phyloP scores from a whole-genome alignment of 352 stramenopile species.

The Plasmopara viticola region DNA sequence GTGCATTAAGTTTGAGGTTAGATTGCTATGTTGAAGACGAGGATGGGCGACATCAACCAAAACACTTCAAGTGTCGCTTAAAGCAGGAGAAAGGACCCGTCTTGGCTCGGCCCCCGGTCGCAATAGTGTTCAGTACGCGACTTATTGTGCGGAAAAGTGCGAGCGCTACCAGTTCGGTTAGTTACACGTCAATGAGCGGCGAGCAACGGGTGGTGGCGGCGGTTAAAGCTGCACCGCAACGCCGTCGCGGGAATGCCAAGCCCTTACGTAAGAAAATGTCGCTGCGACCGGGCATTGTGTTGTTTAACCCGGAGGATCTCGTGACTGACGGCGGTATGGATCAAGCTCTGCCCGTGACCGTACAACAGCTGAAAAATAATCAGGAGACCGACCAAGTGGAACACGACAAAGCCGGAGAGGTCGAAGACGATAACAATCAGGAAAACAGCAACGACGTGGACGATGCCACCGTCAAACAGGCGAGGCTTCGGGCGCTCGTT shows the following conservation, averaged over 20 bases:
- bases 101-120: constrained; percentile 1
- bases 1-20: too few species aligned
- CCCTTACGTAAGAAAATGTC: constrained; percentile 15
- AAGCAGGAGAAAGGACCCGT: neutral
- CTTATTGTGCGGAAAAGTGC: constrained; percentile 16
- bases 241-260: constrained; percentile 9
- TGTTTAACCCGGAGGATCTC: constrained; percentile 50
- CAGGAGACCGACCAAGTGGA: constrained; percentile 13
- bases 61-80: neutral
- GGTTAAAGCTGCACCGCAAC: constrained; percentile 1
- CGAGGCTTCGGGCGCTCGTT: constrained; percentile 35
- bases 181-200: constrained; percentile 20
- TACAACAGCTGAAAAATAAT: constrained; percentile 23
- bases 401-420: constrained; percentile 4
- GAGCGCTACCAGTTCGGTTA: constrained; percentile 17
- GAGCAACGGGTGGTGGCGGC: constrained; percentile 4
- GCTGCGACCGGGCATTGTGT: constrained; percentile 32
- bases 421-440: constrained; percentile 16
- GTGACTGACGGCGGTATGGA: constrained; percentile 8
- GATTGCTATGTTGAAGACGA: neutral
- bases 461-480: constrained; percentile 13
- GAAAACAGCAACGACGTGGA: constrained; percentile 18
- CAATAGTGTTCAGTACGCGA: constrained; percentile 2
- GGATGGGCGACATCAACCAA: neutral
- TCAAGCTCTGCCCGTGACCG: constrained; percentile 15